Conservation (phyloP, 2,329 filamentous ascomycete species). For the Ascochyta clinopodiicola region DNA sequence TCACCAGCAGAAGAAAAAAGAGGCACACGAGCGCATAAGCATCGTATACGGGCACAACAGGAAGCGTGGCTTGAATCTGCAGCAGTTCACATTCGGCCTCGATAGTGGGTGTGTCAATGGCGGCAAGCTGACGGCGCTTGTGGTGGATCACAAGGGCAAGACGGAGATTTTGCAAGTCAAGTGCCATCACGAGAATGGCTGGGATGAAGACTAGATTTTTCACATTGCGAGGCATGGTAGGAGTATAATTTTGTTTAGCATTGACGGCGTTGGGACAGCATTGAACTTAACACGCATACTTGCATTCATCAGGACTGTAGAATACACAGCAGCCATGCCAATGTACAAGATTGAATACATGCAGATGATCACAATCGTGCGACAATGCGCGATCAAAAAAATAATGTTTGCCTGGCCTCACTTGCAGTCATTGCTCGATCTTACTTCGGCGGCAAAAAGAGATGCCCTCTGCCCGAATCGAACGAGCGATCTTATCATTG, state of each 20-base stretch:
- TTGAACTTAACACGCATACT: background rate
- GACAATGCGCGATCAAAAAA: too few relatives aligned
- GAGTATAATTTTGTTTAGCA: conserved; percentile 7
- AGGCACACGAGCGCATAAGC: conserved; percentile 58
- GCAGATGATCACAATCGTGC: too few relatives aligned
- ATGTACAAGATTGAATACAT: background rate
- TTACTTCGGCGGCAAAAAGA: background rate
- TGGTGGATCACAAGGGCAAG: conserved; percentile 66
- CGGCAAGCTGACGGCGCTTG: conserved; percentile 74
- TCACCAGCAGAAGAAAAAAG: conserved; percentile 44
- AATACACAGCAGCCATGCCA: background rate
- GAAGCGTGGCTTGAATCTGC: conserved; percentile 69
- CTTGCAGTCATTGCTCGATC: too few relatives aligned
- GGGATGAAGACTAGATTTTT: conserved; percentile 24
- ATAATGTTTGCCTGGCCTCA: too few relatives aligned
- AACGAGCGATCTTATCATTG: conserved; percentile 21
- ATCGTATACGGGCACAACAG: conserved; percentile 77
- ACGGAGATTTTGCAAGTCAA: conserved; percentile 47
- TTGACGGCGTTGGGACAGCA: conserved; percentile 11
- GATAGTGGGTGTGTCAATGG: conserved; percentile 85
- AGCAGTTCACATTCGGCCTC: conserved; percentile 79
- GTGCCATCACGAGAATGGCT: conserved; percentile 42
- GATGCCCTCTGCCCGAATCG: conserved; percentile 19
- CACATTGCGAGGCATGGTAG: background rate
- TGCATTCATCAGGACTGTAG: background rate